Evolutionary conservation across 23 red algal genomes (phyloP).

Genomic region (Rhodosorus marinus): DNA sequence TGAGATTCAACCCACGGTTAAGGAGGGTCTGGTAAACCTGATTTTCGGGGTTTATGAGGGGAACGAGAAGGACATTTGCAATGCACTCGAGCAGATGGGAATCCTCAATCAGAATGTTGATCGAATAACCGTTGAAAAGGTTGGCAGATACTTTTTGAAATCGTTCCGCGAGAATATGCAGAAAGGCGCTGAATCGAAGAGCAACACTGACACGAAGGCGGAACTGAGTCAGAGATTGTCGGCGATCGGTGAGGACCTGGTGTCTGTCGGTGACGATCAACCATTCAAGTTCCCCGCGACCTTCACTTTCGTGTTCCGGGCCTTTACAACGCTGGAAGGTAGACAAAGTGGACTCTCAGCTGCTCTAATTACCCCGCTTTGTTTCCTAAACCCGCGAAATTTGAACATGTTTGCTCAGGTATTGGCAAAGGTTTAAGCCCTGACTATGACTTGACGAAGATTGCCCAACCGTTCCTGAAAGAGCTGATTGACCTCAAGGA

Average conservation of each 20-base stretch:
- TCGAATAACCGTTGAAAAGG: slow-evolving; percentile 54
- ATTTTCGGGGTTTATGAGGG: slow-evolving; percentile 75
- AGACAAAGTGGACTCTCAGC: too few species aligned
- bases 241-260: slow-evolving; percentile 57
- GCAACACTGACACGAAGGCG: slow-evolving; percentile 13
- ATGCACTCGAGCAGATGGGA: slow-evolving; percentile 60
- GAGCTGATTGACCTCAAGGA: slow-evolving; percentile 77
- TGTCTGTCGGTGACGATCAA: slow-evolving; percentile 57
- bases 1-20: slow-evolving; percentile 28
- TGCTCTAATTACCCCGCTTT: too few species aligned
- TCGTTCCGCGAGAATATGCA: slow-evolving; percentile 16
- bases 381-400: too few species aligned
- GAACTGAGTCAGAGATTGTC: slow-evolving; percentile 33
- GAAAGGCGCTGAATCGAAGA: slow-evolving; percentile 23
- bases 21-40: slow-evolving; percentile 36
- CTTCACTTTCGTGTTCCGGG: slow-evolving; percentile 87
- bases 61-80: slow-evolving; percentile 26
- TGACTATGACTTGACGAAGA: slow-evolving; percentile 52
- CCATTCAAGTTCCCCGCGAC: slow-evolving; percentile 74
- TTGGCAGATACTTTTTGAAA: slow-evolving; percentile 57
- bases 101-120: slow-evolving; percentile 34
- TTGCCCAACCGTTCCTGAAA: slow-evolving; percentile 58
- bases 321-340: slow-evolving; percentile 81
- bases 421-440: slow-evolving; percentile 62
- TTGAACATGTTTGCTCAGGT: too few species aligned